phyloP scores from a whole-genome alignment of 1,284 basidiomycete species.

The Agaricales sp. region DNA sequence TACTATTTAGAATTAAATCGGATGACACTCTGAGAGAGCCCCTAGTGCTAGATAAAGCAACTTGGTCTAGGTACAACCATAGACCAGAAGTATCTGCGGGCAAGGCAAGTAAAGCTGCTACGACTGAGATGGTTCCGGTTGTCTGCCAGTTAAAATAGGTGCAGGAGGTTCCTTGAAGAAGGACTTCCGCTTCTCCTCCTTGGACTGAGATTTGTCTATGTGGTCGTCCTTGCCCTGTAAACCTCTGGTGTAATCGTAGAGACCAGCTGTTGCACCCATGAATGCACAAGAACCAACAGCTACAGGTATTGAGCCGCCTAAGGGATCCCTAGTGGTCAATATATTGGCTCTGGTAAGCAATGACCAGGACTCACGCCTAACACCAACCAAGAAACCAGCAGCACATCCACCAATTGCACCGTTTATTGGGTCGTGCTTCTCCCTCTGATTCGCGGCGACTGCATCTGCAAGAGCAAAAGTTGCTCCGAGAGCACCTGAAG shows the following conservation, averaged over 20 bases:
- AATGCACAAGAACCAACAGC: constrained; percentile 76
- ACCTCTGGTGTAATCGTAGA: constrained; percentile 76
- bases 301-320: constrained; percentile 79
- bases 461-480: constrained; percentile 81
- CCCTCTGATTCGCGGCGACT: constrained; percentile 71
- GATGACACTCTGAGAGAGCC: no score
- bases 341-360: no score
- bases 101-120: no score
- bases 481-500: constrained; percentile 87
- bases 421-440: constrained; percentile 78
- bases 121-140: no score
- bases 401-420: constrained; percentile 87
- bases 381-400: constrained; percentile 84
- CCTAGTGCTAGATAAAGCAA: no score
- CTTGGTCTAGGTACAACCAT: no score
- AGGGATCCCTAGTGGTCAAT: no score
- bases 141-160: constrained; percentile 12
- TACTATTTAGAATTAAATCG: no score
- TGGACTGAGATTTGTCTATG: constrained; percentile 22
- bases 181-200: constrained; percentile 52
- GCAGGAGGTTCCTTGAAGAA: constrained; percentile 57
- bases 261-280: constrained; percentile 74
- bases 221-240: constrained; percentile 17
- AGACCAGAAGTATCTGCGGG: no score
- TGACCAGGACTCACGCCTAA: constrained; percentile 51